Conservation (phyloP, 331 rosid genomes). For the Quercus phellos region DNA sequence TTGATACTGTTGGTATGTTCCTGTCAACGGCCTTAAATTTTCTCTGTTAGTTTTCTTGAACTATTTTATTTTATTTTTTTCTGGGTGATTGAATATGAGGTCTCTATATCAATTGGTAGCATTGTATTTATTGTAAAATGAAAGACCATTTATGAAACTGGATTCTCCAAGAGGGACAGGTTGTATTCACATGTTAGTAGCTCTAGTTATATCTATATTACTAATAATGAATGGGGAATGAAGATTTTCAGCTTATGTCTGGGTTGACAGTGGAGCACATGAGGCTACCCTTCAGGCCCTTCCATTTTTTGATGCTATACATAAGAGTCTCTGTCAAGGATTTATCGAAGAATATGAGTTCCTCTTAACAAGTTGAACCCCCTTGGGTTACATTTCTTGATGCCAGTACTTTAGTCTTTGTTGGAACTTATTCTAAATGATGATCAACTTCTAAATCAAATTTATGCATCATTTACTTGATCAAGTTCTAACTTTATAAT, state of each 20-base stretch:
- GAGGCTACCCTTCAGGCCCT: neutral
- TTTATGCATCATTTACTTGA: neutral
- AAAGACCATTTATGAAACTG: neutral
- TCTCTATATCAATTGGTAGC: neutral
- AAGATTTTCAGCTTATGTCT: neutral
- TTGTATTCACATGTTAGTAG: neutral
- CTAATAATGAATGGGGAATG: neutral
- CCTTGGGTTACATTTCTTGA: neutral
- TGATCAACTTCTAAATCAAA: neutral
- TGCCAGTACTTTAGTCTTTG: neutral
- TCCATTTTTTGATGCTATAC: neutral
- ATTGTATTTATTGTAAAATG: neutral
- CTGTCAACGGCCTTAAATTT: constrained; percentile 6
- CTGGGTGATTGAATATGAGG: neutral
- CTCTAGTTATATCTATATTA: neutral
- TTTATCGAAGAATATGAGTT: neutral
- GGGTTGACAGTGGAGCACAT: neutral
- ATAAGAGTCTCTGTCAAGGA: neutral
- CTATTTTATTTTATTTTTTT: neutral
- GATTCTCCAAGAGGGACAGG: neutral
- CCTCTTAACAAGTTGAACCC: neutral
- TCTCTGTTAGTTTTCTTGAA: neutral
- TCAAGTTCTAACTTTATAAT: neutral
- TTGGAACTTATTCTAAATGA: neutral
- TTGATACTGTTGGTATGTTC: constrained; percentile 86